Evolutionary conservation across 2,329 filamentous ascomycete species (phyloP), one percentile per base, ranked within the genome.

Genomic region (Alternaria sp.): DNA sequence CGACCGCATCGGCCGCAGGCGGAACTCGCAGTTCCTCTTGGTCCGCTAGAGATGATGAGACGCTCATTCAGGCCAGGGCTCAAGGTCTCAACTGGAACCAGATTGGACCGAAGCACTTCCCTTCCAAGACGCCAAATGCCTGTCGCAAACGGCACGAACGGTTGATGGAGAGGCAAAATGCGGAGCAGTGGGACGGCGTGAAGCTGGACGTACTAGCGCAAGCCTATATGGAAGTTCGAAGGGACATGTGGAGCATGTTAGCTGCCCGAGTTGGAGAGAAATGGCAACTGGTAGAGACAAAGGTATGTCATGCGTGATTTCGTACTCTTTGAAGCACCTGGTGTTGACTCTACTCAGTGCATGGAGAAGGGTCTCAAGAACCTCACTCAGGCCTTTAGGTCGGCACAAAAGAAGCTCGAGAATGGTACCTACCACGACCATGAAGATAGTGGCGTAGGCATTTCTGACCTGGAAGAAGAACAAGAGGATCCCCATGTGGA

Each of bases 71-170:
- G 46, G 91, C 92, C 15, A 88, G 93, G 57, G 87, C 90, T 51
- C 88, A 90, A 73, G 91, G 91, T 23, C 86, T 93, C 77, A 95
- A 94, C 80, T 97, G 93, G 93, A 87, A 88, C 57, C 90, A 92
- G 72, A 96, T 96, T 75, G 90, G 93, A 72, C 85, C 85, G 65
- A 87, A 86, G 65, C 88, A 93, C 80, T 97, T 97, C 77, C 91
- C 90, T 1, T 85, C 81, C 77, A 97, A 97, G 83, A 86, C 85
- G 12, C 81, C 90, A 62, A 96, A 96, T 77, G 93, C 93, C 17
- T 97, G 93, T 81, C 91, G 93, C 67, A 97, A 97, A 82, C 88
- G 93, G 59, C 93, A 96, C 73, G 93, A 97, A 81, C 87, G 93
- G 44, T 83, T 97, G 68, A 90, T 95, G 85, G 91, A 95, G 81